Conservation (phyloP, 2,329 filamentous ascomycete genomes). For the Claviceps arundinis region DNA sequence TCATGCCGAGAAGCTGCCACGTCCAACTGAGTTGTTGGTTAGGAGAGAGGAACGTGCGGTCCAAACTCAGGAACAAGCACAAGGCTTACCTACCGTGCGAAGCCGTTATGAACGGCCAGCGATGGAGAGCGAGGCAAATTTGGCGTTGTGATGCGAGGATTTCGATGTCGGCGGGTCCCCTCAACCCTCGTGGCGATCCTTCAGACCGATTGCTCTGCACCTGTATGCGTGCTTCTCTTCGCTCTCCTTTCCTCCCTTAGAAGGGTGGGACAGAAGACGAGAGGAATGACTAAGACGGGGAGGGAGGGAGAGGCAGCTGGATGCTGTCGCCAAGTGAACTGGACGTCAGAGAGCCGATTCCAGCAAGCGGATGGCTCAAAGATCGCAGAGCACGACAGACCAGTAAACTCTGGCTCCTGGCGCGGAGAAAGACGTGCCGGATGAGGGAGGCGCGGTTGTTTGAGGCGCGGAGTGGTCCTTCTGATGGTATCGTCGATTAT, state of each 20-base stretch:
- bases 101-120: not conserved
- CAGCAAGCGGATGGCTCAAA: not conserved
- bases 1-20: not conserved
- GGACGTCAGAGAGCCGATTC: not conserved
- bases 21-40: not conserved
- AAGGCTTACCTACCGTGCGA: constrained; percentile 4
- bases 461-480: not conserved
- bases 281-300: not conserved
- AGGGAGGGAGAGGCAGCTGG: not conserved
- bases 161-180: not conserved
- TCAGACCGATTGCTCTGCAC: not conserved
- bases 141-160: not conserved
- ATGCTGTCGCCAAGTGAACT: not conserved
- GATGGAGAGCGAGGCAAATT: not conserved
- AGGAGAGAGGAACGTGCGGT: not conserved
- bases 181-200: not conserved
- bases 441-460: not conserved
- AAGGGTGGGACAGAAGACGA: not conserved
- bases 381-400: not conserved
- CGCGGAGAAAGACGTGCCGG: not conserved
- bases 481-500: constrained; percentile 1
- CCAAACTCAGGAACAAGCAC: not conserved
- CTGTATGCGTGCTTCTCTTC: not conserved
- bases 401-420: not conserved
- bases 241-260: not conserved